phyloP scores from a whole-genome alignment of 371 early-diverging fungal genomes.

The Funneliformis caledonium region DNA sequence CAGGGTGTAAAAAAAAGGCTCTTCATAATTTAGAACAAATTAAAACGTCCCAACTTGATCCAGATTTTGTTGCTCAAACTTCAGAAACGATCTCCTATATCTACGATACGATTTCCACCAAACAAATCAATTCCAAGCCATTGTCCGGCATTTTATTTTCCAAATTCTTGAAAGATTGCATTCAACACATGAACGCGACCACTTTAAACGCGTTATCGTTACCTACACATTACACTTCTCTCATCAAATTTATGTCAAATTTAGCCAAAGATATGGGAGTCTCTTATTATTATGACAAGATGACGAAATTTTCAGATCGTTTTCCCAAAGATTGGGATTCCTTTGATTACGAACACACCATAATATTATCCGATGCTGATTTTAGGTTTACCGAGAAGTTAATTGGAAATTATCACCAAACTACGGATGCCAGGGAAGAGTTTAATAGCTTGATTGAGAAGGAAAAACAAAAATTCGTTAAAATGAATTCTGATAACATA shows the following conservation, averaged over 20 bases:
- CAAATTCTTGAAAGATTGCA: slow-evolving; percentile 30
- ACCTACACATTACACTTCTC: slow-evolving; percentile 22
- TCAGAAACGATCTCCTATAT: not conserved
- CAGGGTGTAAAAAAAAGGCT: slow-evolving; percentile 3
- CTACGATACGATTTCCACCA: not conserved
- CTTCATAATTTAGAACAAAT: slow-evolving; percentile 27
- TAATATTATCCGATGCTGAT: not conserved
- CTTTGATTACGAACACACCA: not conserved
- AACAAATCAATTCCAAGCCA: slow-evolving; percentile 3
- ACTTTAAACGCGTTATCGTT: slow-evolving; percentile 21
- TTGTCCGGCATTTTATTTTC: slow-evolving; percentile 14
- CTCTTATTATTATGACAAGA: not conserved
- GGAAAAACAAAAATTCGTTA: not conserved
- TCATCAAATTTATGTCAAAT: slow-evolving; percentile 7
- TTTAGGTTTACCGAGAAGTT: not conserved
- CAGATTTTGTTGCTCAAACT: not conserved
- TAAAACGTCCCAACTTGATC: not conserved
- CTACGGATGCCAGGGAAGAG: not conserved
- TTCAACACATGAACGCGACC: slow-evolving; percentile 6
- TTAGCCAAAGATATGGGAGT: not conserved
- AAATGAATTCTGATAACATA: slow-evolving; percentile 23
- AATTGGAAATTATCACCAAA: not conserved
- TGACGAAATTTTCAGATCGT: not conserved
- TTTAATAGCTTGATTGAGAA: slow-evolving; percentile 3
- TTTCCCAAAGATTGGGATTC: slow-evolving; percentile 6